These are phyloP conservation scores for Larix kaempferi DNA, from an alignment of 75 land plant species.

Conservation along the genomic window DNA sequence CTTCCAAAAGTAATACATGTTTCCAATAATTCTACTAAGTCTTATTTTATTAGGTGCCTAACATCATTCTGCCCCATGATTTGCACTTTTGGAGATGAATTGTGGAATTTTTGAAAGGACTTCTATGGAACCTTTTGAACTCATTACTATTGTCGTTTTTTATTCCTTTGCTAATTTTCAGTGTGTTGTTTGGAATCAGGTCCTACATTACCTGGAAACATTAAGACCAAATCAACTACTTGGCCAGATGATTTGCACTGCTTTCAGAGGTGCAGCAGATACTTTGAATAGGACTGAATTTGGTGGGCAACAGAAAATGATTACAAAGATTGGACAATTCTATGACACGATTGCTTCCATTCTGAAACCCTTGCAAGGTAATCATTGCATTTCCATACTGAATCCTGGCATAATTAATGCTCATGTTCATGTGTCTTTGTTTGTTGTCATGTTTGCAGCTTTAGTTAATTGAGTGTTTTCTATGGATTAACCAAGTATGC, in stretches of 20 bases:
- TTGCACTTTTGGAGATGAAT: background rate
- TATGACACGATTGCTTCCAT: constrained; percentile 58
- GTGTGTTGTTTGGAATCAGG: constrained; percentile 28
- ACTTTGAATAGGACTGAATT: constrained; percentile 52
- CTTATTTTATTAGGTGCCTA: background rate
- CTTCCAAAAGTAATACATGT: background rate
- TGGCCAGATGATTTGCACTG: constrained; percentile 88
- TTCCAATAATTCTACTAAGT: background rate
- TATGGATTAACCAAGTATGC: background rate
- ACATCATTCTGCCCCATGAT: background rate
- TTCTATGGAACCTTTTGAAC: background rate
- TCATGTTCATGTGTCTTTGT: background rate
- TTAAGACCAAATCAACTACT: constrained; percentile 83
- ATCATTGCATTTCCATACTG: background rate
- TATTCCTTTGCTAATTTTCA: background rate
- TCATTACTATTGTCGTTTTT: background rate
- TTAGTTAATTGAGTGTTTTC: background rate
- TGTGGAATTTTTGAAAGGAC: background rate
- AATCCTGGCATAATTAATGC: background rate
- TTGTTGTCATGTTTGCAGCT: background rate
- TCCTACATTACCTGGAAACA: constrained; percentile 94
- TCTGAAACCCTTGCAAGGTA: constrained; percentile 56
- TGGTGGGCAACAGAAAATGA: constrained; percentile 56
- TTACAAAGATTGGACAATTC: constrained; percentile 63
- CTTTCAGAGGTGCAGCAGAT: constrained; percentile 78